Evolutionary conservation across 2,329 filamentous ascomycete species (phyloP).

Genomic region (Beauveria scarabaeidicola): DNA sequence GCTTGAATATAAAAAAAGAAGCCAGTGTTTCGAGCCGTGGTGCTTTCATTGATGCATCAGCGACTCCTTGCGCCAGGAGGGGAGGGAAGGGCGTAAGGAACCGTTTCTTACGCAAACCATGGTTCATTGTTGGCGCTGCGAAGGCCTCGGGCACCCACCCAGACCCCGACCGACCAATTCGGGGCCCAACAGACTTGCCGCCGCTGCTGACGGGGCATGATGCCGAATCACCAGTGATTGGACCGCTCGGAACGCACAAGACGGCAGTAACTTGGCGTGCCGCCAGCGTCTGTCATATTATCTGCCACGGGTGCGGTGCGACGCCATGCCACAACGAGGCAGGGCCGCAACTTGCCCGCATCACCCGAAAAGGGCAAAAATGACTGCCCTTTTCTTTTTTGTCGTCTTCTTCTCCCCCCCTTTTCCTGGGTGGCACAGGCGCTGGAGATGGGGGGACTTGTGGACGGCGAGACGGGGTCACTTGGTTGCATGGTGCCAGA

Average conservation of each 20-base stretch:
- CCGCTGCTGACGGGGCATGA: not conserved
- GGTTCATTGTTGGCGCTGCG: not conserved
- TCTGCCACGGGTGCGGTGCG: not conserved
- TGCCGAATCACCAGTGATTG: not conserved
- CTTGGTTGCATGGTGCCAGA: not conserved
- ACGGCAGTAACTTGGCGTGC: not conserved
- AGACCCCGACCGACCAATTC: not conserved
- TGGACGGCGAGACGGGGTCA: not conserved
- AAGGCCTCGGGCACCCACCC: not conserved
- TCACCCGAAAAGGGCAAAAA: too few species aligned
- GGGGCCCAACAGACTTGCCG: not conserved
- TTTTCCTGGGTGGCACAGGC: not conserved
- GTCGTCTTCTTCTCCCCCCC: not conserved
- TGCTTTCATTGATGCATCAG: not conserved
- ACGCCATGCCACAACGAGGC: not conserved
- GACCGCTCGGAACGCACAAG: not conserved
- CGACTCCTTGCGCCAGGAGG: not conserved
- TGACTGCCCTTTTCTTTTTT: not conserved
- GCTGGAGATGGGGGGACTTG: not conserved
- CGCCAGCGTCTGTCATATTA: not conserved
- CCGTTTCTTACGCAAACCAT: too few species aligned
- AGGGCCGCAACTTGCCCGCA: not conserved
- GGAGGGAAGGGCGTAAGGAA: not conserved
- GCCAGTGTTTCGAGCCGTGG: not conserved
- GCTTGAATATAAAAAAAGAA: not conserved